These are phyloP conservation scores for Prinsepia uniflora DNA, from an alignment of 306 rosid genomes.

Conservation along the genomic window DNA sequence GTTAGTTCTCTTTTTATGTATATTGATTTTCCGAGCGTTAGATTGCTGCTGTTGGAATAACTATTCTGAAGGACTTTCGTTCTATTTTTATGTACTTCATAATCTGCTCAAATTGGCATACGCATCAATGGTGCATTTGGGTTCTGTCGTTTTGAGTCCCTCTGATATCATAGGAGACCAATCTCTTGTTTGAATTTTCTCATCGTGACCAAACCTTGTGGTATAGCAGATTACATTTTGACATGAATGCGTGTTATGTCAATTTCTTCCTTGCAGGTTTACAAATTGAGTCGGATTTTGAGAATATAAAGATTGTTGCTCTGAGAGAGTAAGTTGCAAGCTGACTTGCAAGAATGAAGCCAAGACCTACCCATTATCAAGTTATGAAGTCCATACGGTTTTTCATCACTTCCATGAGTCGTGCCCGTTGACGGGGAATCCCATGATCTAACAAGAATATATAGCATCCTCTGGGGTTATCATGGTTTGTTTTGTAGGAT, in stretches of 20 bases:
- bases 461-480: not conserved
- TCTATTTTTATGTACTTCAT: not conserved
- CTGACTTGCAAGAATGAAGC: slow-evolving; percentile 6
- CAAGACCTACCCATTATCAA: not conserved
- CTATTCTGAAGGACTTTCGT: not conserved
- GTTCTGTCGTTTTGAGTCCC: not conserved
- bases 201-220: not conserved
- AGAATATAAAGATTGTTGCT: slow-evolving; percentile 45
- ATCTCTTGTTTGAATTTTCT: not conserved
- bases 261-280: slow-evolving; percentile 50
- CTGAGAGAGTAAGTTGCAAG: slow-evolving; percentile 1
- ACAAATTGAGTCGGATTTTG: slow-evolving; percentile 70
- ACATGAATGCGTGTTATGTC: slow-evolving; percentile 8
- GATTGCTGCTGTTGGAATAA: not conserved
- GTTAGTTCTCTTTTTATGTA: not conserved
- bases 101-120: no score
- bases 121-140: not conserved
- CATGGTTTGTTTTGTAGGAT: not conserved
- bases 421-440: not conserved
- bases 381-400: not conserved
- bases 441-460: not conserved
- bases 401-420: not conserved
- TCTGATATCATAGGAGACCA: not conserved
- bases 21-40: not conserved
- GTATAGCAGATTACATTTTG: not conserved